phyloP scores from a whole-genome alignment of 257 asterid genomes.

The Scutellaria minor region DNA sequence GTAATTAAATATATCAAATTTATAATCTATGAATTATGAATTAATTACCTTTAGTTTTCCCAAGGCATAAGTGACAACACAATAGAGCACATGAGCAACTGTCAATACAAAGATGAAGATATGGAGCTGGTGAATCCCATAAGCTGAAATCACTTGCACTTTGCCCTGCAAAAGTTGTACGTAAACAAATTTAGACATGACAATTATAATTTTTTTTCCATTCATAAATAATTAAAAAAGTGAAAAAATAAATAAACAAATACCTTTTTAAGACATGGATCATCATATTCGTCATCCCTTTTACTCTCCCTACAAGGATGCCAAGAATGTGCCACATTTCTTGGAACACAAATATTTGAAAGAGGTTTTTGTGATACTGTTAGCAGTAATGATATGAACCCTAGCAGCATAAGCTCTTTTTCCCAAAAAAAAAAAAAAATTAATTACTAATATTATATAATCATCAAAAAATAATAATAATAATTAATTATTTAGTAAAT shows the following conservation, averaged over 20 bases:
- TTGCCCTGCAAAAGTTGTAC: conserved; percentile 50
- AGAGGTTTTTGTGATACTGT: conserved; percentile 51
- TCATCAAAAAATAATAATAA: neutral
- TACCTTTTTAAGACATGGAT: conserved; percentile 47
- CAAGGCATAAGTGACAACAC: conserved; percentile 59
- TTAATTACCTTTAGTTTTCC: conserved; percentile 64
- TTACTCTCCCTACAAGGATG: conserved; percentile 61
- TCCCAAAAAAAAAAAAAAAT: neutral
- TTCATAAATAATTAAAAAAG: neutral
- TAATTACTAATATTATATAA: neutral
- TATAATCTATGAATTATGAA: neutral
- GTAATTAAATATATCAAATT: too few species aligned
- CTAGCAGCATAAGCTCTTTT: conserved; percentile 82
- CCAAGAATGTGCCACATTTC: conserved; percentile 60
- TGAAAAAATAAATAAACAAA: neutral
- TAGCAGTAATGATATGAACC: conserved; percentile 72
- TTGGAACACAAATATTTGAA: conserved; percentile 60
- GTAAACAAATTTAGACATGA: neutral
- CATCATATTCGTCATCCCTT: conserved; percentile 28
- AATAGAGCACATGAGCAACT: conserved; percentile 55
- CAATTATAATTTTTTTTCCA: neutral
- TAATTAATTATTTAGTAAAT: too few species aligned
- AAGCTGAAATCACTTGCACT: conserved; percentile 64
- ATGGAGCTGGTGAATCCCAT: conserved; percentile 82
- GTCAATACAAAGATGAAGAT: conserved; percentile 73